phyloP scores from a whole-genome alignment of 768 basidiomycete species.

The Boletus pseudo-olivaceus region DNA sequence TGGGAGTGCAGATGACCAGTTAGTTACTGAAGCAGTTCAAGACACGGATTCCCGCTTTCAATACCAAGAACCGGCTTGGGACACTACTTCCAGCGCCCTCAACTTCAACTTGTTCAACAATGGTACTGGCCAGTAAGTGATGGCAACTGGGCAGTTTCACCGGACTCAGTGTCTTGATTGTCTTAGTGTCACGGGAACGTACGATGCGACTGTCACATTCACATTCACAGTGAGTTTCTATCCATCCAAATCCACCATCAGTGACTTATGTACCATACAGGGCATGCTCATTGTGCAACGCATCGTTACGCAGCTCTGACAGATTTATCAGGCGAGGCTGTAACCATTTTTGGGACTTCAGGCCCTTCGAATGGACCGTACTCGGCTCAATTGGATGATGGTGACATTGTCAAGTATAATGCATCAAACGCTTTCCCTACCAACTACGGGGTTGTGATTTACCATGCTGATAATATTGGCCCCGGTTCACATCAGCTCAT shows the following conservation, averaged over 20 bases:
- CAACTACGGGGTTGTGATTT: conserved; percentile 32
- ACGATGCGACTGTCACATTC: conserved; percentile 34
- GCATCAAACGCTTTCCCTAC: conserved; percentile 16
- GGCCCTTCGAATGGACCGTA: conserved; percentile 36
- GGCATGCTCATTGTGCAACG: conserved; percentile 11
- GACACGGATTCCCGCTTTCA: conserved; percentile 40
- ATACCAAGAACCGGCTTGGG: conserved; percentile 39
- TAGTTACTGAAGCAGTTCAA: conserved; percentile 23
- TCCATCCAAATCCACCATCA: background rate
- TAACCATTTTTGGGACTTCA: conserved; percentile 44
- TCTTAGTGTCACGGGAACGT: conserved; percentile 34
- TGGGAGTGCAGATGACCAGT: conserved; percentile 11
- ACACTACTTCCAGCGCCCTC: conserved; percentile 24
- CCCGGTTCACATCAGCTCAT: conserved; percentile 35
- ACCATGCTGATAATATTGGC: conserved; percentile 37
- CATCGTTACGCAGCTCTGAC: background rate
- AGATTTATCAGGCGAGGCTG: conserved; percentile 34
- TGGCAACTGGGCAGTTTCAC: background rate
- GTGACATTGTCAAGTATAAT: conserved; percentile 17
- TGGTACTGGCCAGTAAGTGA: conserved; percentile 40
- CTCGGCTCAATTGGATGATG: conserved; percentile 36
- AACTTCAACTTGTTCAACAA: conserved; percentile 39
- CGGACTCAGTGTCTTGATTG: background rate
- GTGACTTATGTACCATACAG: conserved; percentile 13
- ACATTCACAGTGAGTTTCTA: conserved; percentile 37